Evolutionary conservation across 192 early-diverging fungal genomes (phyloP).

Genomic region (Coemansia sp.): DNA sequence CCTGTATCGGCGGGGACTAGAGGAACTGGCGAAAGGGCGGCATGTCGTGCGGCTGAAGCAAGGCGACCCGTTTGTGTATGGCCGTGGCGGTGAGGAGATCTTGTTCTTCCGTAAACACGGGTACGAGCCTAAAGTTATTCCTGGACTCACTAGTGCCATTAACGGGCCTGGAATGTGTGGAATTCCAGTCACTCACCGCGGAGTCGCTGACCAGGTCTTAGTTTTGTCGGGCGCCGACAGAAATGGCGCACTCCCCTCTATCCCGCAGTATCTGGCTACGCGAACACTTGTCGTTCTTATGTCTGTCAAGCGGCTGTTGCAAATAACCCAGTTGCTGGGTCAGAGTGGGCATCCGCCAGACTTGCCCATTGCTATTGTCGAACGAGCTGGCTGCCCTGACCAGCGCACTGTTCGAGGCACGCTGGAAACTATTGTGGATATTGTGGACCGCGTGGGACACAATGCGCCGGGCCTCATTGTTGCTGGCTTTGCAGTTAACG

Average conservation of each 20-base stretch:
- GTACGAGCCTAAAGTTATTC: constrained; percentile 68
- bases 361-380: constrained; percentile 77
- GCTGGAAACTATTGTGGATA: constrained; percentile 62
- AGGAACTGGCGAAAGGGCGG: constrained; percentile 65
- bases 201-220: constrained; percentile 82
- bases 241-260: constrained; percentile 74
- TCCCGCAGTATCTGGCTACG: constrained; percentile 66
- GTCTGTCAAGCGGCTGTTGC: constrained; percentile 73
- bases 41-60: constrained; percentile 85
- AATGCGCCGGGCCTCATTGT: constrained; percentile 80
- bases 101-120: constrained; percentile 71
- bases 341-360: constrained; percentile 64
- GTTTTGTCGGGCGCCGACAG: constrained; percentile 79
- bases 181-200: constrained; percentile 88
- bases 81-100: constrained; percentile 89
- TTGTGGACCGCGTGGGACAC: constrained; percentile 65
- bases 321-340: constrained; percentile 63
- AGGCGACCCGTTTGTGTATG: constrained; percentile 94
- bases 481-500: constrained; percentile 68
- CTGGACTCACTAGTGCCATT: constrained; percentile 78
- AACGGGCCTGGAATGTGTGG: constrained; percentile 72
- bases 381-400: constrained; percentile 76
- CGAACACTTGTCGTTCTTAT: constrained; percentile 85
- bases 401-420: constrained; percentile 73
- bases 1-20: constrained; percentile 71